Base-by-base conservation (phyloP, 495 filamentous ascomycete species). In the Talaromyces proteolyticus region DNA sequence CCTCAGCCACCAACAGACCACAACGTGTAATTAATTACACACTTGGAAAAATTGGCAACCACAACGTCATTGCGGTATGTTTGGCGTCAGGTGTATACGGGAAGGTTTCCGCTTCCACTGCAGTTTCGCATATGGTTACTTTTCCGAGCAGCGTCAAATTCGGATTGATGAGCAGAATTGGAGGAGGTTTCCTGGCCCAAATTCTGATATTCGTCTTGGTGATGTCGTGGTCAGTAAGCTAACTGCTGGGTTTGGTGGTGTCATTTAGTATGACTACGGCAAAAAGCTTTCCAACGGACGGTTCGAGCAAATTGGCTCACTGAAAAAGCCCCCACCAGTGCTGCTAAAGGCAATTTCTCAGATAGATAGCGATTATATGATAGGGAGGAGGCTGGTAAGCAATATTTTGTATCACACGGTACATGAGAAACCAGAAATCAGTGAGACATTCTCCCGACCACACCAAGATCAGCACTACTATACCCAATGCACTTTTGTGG, bases 211-310 rank as follows among this genome's bases (percentile, higher is more conserved):
- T 11, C 53, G 54, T n/a, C 53, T 67, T 11, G 66, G 65, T 22
- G 63, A 66, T 50, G 52, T 69, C 11, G 67, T 69, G 1, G 65
- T 71, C 24, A 57, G 62, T 47, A 52, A 59, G 11, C 59, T 57
- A 7, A 42, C 16, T 20, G 48, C 39, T 6, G 25, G 2, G 2
- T 34, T 47, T 45, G 52, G 57, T 17, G 61, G 65, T n/a, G 62
- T 70, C 0, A 51, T 68, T 7, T 59, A 67, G 49, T 68, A 60
- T 46, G 59, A 67, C 25, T 52, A 59, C 26, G 65, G 64, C 11
- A 67, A 61, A 26, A 43, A 37, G 0, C 16, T 49, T 11, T 22
- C 10, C 34, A 50, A 47, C 4, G 47, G 44, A 12, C 10, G 49
- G 8, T 55, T 64, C 34, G 42, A 11, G 42, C 50, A 50, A 25